A percentile compares a stretch with the other conserved stretches of the same genome.
phyloP scores from a whole-genome alignment of 352 stramenopile species.

The Peronospora destructor region DNA sequence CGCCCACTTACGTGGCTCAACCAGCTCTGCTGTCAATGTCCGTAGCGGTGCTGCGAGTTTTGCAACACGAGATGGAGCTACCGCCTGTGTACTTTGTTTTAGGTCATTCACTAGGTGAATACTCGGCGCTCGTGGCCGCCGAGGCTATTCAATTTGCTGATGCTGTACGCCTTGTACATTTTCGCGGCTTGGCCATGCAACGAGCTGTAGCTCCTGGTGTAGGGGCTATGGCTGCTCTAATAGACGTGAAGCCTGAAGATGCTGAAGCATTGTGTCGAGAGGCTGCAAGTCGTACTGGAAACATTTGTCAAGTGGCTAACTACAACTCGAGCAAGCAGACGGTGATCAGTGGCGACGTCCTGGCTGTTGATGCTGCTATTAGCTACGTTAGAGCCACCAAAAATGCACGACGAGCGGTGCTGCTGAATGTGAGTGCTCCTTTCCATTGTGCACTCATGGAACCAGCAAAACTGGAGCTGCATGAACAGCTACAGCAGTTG shows the following conservation, averaged over 20 bases:
- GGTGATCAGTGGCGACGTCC: conserved; percentile 64
- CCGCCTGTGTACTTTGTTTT: conserved; percentile 37
- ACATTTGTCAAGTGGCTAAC: conserved; percentile 77
- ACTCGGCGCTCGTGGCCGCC: conserved; percentile 74
- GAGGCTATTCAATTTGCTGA: conserved; percentile 57
- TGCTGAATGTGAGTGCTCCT: conserved; percentile 74
- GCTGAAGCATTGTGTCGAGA: conserved; percentile 50
- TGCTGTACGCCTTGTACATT: conserved; percentile 61
- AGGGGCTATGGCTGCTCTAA: conserved; percentile 73
- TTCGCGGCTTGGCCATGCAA: conserved; percentile 67
- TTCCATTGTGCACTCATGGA: conserved; percentile 83
- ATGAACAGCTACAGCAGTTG: conserved; percentile 29
- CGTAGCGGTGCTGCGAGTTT: conserved; percentile 60
- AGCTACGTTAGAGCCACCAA: conserved; percentile 55
- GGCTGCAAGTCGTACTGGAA: conserved; percentile 27
- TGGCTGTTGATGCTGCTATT: conserved; percentile 47
- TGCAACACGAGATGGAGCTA: conserved; percentile 57
- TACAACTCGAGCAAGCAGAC: conserved; percentile 87
- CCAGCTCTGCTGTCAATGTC: conserved; percentile 77
- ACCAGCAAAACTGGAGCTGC: conserved; percentile 46
- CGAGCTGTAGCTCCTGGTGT: conserved; percentile 40
- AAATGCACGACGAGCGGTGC: conserved; percentile 59
- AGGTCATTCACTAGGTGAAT: conserved; percentile 84
- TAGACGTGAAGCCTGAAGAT: conserved; percentile 46
- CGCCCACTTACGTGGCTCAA: conserved; percentile 65